Conservation (phyloP, 1,284 basidiomycete species). For the Mycena sp. region DNA sequence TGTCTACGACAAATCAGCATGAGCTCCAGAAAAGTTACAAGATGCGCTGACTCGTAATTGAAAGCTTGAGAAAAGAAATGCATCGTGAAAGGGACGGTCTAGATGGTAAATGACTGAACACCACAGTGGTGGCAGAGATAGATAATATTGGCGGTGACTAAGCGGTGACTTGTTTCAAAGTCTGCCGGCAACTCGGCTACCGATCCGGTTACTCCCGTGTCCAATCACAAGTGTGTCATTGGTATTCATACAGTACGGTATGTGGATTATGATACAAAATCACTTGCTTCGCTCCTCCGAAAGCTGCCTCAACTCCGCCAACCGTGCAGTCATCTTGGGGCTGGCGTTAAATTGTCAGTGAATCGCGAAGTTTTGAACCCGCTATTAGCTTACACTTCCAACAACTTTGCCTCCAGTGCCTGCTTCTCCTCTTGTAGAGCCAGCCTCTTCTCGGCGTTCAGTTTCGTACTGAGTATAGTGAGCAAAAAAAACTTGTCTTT, state of each 20-base stretch:
- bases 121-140: no score
- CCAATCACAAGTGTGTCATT: no score
- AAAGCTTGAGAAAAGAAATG: slow-evolving; percentile 82
- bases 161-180: no score
- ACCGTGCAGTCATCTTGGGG: slow-evolving; percentile 82
- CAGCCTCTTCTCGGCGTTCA: slow-evolving; percentile 92
- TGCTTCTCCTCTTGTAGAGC: slow-evolving; percentile 96
- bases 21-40: neutral
- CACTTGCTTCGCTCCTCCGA: slow-evolving; percentile 24
- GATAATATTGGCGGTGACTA: no score
- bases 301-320: slow-evolving; percentile 72
- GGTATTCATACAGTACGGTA: no score
- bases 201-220: no score
- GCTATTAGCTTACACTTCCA: slow-evolving; percentile 73
- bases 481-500: slow-evolving; percentile 14
- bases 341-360: slow-evolving; percentile 48
- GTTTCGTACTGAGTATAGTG: slow-evolving; percentile 69
- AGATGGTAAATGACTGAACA: no score
- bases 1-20: slow-evolving; percentile 59
- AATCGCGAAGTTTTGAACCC: neutral
- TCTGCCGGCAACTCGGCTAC: no score
- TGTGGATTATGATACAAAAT: no score
- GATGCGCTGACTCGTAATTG: slow-evolving; percentile 69
- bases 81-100: slow-evolving; percentile 54
- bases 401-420: slow-evolving; percentile 78